Evolutionary conservation across 148 eudicot genomes (phyloP).

Genomic region (Beta vulgaris): DNA sequence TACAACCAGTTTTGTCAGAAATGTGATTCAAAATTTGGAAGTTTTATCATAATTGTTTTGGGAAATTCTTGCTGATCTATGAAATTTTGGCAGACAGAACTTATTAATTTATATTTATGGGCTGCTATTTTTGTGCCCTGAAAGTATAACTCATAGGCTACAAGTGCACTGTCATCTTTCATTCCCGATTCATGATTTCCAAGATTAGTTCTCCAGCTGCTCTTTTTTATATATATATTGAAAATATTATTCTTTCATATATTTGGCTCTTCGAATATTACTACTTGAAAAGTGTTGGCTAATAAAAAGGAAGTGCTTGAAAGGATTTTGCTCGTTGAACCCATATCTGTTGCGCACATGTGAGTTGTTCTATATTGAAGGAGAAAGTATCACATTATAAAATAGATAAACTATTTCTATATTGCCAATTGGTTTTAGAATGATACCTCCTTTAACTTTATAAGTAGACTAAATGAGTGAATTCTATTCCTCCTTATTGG

Average conservation of each 20-base stretch:
- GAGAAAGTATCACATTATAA: no score
- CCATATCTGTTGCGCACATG: no score
- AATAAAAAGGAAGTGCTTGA: no score
- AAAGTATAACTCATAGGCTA: background rate
- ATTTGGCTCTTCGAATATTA: background rate
- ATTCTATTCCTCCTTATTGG: no score
- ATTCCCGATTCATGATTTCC: conserved; percentile 3
- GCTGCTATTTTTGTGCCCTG: conserved; percentile 11
- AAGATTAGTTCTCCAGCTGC: background rate
- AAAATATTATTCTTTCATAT: background rate
- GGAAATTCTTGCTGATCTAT: background rate
- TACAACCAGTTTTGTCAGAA: conserved; percentile 7
- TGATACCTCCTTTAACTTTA: no score
- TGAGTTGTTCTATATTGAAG: no score
- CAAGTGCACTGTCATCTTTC: background rate
- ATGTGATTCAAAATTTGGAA: background rate
- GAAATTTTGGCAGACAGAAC: conserved; percentile 5
- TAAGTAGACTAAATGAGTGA: no score
- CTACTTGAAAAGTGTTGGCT: no score
- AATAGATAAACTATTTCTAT: no score
- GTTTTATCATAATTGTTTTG: background rate
- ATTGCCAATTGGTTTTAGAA: no score
- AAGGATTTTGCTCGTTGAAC: no score
- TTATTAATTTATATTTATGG: background rate
- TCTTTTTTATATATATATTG: background rate